Conservation (phyloP, 306 rosid genomes). For the Prunus davidiana region DNA sequence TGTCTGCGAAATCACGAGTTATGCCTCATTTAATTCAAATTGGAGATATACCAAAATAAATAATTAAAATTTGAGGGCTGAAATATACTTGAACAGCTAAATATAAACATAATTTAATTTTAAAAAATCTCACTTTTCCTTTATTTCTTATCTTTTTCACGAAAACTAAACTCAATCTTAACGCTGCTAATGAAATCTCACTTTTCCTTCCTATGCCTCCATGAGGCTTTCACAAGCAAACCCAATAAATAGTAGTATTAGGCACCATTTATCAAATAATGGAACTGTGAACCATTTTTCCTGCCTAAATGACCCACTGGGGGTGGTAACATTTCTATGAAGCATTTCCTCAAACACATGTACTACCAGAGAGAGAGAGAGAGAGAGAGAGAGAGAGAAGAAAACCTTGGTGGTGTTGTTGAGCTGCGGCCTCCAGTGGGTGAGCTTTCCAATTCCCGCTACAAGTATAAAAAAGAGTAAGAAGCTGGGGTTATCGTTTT, state of each 20-base stretch:
- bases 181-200: too few relatives aligned
- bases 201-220: neutral
- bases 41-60: neutral
- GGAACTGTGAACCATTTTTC: too few relatives aligned
- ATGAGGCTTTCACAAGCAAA: neutral
- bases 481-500: neutral
- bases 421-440: neutral
- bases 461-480: neutral
- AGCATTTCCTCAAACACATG: neutral
- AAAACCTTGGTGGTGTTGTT: neutral
- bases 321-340: neutral
- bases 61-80: neutral
- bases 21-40: neutral
- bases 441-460: neutral
- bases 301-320: too few relatives aligned
- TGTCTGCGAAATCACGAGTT: neutral
- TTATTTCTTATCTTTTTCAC: too few relatives aligned
- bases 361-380: neutral
- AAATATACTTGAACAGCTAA: neutral
- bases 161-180: too few relatives aligned
- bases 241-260: neutral
- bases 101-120: neutral
- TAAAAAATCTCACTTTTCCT: neutral
- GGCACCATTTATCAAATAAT: too few relatives aligned
- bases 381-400: neutral